Base-by-base conservation (phyloP, 1,284 basidiomycete species). In the Sporisorium iseilematis-ciliati region DNA sequence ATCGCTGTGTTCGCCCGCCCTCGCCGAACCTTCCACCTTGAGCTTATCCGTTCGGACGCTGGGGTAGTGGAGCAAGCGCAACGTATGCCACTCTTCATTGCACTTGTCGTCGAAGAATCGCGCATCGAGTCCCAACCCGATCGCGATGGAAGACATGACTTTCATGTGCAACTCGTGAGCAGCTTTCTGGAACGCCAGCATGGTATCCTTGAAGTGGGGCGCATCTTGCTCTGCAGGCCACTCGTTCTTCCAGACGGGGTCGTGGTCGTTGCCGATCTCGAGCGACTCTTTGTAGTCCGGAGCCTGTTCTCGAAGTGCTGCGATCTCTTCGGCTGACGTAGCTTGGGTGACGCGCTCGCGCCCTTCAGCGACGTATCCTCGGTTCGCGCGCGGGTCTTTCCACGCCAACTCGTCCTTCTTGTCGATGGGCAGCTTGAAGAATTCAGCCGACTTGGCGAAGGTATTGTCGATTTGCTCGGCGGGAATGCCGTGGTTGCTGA, bases 301-400 rank as follows among this genome's bases (percentile, higher is more conserved):
- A 0, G 92, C 89, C 71, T 65, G 62, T 25, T 57, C 87, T 25
- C 93, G 90, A 20, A 94, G 86, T 35, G 88, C 85, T 41, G 90
- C 91, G 74, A 94, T 93, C 85, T 93, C 92, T n/a, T 87, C 86
- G 6, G 89, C 60, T 23, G 60, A 60, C 29, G 88, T 87, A 45
- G 90, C 90, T 73, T 92, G 91, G 0, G 92, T 92, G 31, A 93
- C 91, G 33, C 91, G 90, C 82, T 94, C 93, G 21, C 93, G 89
- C 16, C 93, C 93, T 50, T 91, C 87, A 71, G 88, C 87, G 40
- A 94, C 92, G 82, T 93, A 94, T 38, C 93, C 93, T 56, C 93
- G 89, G 81, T 94, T 93, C 5, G 91, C 89, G 43, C 91, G 90
- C 57, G 93, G 92, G 81, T 93, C 75, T 25, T 79, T 72, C 62